phyloP scores from a whole-genome alignment of 164 flowering plant species.

The Annona cherimola region DNA sequence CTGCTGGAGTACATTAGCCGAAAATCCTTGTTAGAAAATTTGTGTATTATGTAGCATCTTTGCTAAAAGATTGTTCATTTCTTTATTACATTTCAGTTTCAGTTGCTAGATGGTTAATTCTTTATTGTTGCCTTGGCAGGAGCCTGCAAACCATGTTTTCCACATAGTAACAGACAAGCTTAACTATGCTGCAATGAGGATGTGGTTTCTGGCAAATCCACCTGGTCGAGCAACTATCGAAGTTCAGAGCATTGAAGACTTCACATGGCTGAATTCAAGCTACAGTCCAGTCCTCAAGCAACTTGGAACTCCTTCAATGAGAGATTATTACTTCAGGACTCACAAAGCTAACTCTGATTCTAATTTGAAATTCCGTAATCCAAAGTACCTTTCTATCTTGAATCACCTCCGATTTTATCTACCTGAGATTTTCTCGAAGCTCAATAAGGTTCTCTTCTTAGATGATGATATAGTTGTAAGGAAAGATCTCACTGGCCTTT shows the following conservation, averaged over 20 bases:
- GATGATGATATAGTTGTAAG: constrained; percentile 92
- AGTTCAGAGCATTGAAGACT: constrained; percentile 81
- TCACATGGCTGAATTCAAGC: constrained; percentile 87
- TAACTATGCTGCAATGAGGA: constrained; percentile 87
- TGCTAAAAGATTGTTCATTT: background rate
- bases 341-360: constrained; percentile 72
- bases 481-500: constrained; percentile 78
- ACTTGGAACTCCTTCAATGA: constrained; percentile 70
- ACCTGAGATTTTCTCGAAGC: constrained; percentile 87
- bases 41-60: background rate
- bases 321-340: constrained; percentile 76
- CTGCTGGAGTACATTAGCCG: background rate
- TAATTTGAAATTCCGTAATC: constrained; percentile 84
- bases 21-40: background rate
- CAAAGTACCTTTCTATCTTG: constrained; percentile 83
- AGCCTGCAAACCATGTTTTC: constrained; percentile 74
- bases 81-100: background rate
- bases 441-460: constrained; percentile 77
- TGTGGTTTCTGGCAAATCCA: constrained; percentile 88
- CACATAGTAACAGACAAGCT: constrained; percentile 85
- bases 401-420: constrained; percentile 97
- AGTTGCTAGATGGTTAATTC: background rate
- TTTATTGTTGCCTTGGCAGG: constrained; percentile 35
- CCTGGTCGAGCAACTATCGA: constrained; percentile 72
- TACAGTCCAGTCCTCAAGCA: constrained; percentile 90